phyloP scores from a whole-genome alignment of 768 basidiomycete species.

The Termitomyces sp. region DNA sequence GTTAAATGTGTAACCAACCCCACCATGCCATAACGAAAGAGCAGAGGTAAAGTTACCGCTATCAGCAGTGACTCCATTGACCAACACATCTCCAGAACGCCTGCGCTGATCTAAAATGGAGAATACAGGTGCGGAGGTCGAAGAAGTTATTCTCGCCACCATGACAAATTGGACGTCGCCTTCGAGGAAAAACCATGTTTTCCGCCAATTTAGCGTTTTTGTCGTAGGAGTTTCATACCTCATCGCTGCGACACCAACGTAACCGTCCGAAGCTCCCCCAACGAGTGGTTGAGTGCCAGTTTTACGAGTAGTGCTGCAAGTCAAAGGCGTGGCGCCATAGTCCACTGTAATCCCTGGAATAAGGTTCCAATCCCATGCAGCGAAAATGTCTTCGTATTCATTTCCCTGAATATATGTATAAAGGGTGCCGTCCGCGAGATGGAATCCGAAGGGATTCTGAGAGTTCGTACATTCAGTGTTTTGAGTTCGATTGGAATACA shows the following conservation, averaged over 20 bases:
- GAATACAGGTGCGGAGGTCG: constrained; percentile 40
- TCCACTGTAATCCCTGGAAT: constrained; percentile 70
- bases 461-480: constrained; percentile 63
- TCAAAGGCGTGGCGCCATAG: constrained; percentile 49
- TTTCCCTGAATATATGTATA: constrained; percentile 61
- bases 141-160: constrained; percentile 45
- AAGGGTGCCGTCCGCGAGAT: constrained; percentile 59
- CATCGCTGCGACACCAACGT: constrained; percentile 55
- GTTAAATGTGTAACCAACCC: constrained; percentile 54
- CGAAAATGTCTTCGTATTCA: constrained; percentile 72
- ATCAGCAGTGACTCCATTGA: constrained; percentile 28
- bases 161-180: constrained; percentile 60
- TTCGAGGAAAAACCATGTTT: constrained; percentile 73
- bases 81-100: constrained; percentile 35
- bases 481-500: constrained; percentile 53
- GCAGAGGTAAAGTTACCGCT: constrained; percentile 14
- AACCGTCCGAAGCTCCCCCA: constrained; percentile 58
- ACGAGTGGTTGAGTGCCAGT: constrained; percentile 54
- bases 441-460: constrained; percentile 65
- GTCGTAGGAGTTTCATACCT: constrained; percentile 63
- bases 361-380: constrained; percentile 74
- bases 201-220: constrained; percentile 51
- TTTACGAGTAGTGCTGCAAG: constrained; percentile 34
- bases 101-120: constrained; percentile 66
- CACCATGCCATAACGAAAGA: constrained; percentile 55